Percentiles rank a stretch among this genome's conserved stretches.
phyloP scores from a whole-genome alignment of 257 asterid genomes.

The Hygrophila difformis region DNA sequence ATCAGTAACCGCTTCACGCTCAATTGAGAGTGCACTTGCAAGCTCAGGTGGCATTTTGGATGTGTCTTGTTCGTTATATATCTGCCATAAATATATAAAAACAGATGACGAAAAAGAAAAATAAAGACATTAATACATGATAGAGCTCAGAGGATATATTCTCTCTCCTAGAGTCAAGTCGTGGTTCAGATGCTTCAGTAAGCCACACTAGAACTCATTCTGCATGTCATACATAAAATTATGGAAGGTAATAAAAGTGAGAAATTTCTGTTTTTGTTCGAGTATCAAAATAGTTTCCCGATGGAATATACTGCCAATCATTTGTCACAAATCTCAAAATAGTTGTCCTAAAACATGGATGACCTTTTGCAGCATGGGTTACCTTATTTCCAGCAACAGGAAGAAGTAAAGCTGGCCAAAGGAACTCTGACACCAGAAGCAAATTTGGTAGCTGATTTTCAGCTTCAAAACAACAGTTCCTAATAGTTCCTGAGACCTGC shows the following conservation, averaged over 20 bases:
- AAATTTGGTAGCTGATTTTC: constrained; percentile 72
- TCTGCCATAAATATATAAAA: constrained; percentile 30
- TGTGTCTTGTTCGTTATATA: constrained; percentile 61
- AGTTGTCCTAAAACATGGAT: neutral
- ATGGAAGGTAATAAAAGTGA: neutral
- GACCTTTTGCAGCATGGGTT: constrained; percentile 4
- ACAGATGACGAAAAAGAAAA: constrained; percentile 7
- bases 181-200: too few relatives aligned
- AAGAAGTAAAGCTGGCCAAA: constrained; percentile 89
- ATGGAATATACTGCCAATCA: too few relatives aligned
- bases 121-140: neutral
- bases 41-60: constrained; percentile 97
- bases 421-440: constrained; percentile 81
- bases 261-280: neutral
- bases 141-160: too few relatives aligned
- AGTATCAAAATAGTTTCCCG: neutral
- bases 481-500: constrained; percentile 87
- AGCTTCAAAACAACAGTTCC: constrained; percentile 98
- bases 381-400: constrained; percentile 99
- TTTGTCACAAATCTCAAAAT: too few relatives aligned
- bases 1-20: constrained; percentile 72
- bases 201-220: too few relatives aligned
- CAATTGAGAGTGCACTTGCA: constrained; percentile 81
- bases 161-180: too few relatives aligned
- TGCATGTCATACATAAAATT: neutral